Percentiles rank a stretch among this genome's conserved stretches.
Conservation (phyloP, 2,329 filamentous ascomycete species). For the Dactylellina haptotyla region DNA sequence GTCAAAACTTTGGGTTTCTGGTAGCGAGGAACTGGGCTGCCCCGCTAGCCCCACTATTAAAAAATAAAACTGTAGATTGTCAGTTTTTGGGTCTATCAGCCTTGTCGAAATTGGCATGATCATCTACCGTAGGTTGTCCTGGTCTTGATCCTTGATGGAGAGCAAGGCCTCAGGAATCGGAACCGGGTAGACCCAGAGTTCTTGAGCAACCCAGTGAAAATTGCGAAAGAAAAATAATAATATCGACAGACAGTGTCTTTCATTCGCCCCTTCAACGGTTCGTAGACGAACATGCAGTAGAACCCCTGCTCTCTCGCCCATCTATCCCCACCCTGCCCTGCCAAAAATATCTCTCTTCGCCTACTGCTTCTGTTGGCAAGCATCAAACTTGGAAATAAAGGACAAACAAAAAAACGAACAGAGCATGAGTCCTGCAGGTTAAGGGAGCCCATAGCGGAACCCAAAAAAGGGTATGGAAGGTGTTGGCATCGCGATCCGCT, state of each 20-base stretch:
- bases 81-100: slow-evolving; percentile 6
- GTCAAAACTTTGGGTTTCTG: slow-evolving; percentile 8
- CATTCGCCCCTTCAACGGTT: no score
- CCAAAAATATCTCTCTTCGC: slow-evolving; percentile 41
- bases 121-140: slow-evolving; percentile 19
- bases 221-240: not conserved
- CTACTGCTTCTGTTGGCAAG: not conserved
- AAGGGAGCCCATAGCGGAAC: no score
- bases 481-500: not conserved
- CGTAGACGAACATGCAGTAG: not conserved
- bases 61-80: slow-evolving; percentile 4
- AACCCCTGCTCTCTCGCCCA: not conserved
- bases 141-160: not conserved
- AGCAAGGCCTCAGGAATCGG: no score
- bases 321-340: not conserved
- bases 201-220: no score
- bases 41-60: slow-evolving; percentile 2
- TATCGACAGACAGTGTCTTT: slow-evolving; percentile 15
- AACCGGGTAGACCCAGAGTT: not conserved
- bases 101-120: slow-evolving; percentile 30
- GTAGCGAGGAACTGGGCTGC: slow-evolving; percentile 26
- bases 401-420: slow-evolving; percentile 21
- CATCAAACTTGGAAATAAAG: slow-evolving; percentile 16
- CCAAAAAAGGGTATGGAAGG: no score
- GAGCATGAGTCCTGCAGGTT: slow-evolving; percentile 22